Evolutionary conservation across 129 eudicot genomes (phyloP), one percentile per base, ranked within the genome.

Genomic region (Flaveria linearis): DNA sequence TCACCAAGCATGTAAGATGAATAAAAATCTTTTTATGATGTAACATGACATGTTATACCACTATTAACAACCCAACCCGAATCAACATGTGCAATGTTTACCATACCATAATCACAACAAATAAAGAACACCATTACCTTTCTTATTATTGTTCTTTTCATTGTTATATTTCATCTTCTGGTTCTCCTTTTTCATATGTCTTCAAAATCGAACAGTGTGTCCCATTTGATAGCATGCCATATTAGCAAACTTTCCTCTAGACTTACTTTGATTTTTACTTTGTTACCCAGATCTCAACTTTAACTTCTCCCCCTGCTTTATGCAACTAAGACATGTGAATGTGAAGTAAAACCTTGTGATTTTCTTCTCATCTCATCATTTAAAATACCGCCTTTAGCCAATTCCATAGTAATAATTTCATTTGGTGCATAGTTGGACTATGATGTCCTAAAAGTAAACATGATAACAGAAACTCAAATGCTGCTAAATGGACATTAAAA

Each of bases 311-410:
- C 14, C 41, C 17, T 14, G 0, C 20, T 22, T 62, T 62, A 0
- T 22, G 2, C 28, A 10, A 23, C 68, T 14, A 28, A 62, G 26
- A 58, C 42, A 62, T 62, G 1, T 65, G 49, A 33, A 4, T 16
- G 28, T 36, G 26, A 63, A 28, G 10, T 13, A 5, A 45, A 63
- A 63, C 42, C 69, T 14, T 63, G 45, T 63, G 41, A 63, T 20
- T 26, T 63, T 28, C 22, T 63, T 63, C 69, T 63, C 41, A 63
- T 63, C n/a, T 63, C 9, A 13, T 63, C 20, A 28, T 30, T 63
- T 30, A 62, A 26, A 63, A 26, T 28, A 50, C n/a, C 3, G 1
- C 69, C n/a, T 20, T 63, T 63, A 28, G 10, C 69, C 69, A 63
- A 4, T 63, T 28, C 56, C 42, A 62, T 62, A 6, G 69, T 28